Percentiles rank a stretch among this genome's conserved stretches.
These are phyloP conservation scores for Trichoderma orchidacearum DNA, from an alignment of 495 filamentous ascomycete genomes.

Conservation along the genomic window DNA sequence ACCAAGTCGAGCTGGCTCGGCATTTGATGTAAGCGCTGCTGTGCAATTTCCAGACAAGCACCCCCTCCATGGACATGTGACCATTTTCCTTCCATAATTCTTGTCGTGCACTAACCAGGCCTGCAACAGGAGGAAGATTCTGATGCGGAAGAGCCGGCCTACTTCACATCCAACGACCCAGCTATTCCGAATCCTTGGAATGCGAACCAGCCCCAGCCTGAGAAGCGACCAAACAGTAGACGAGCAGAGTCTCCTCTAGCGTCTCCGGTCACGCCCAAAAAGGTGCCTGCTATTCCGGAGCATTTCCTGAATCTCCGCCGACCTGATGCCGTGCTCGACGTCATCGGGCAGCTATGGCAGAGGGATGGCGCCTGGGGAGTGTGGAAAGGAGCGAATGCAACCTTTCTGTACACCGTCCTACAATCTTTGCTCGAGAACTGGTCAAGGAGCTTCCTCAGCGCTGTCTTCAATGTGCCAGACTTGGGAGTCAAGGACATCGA, in stretches of 20 bases:
- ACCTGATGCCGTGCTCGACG: slow-evolving; percentile 61
- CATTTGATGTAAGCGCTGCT: not conserved
- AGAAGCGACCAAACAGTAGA: slow-evolving; percentile 1
- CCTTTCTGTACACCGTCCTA: slow-evolving; percentile 77
- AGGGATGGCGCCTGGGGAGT: slow-evolving; percentile 82
- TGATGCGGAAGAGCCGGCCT: slow-evolving; percentile 66
- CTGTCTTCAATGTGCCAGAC: slow-evolving; percentile 72
- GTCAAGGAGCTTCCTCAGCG: slow-evolving; percentile 69
- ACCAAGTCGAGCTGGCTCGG: not conserved
- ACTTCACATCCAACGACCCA: slow-evolving; percentile 68
- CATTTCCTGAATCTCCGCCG: slow-evolving; percentile 55
- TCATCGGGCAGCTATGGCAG: slow-evolving; percentile 73
- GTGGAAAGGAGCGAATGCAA: slow-evolving; percentile 89
- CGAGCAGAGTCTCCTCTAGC: slow-evolving; percentile 17
- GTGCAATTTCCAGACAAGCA: slow-evolving; percentile 14
- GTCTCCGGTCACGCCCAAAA: slow-evolving; percentile 13
- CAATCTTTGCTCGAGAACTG: slow-evolving; percentile 76
- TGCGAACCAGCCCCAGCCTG: slow-evolving; percentile 16
- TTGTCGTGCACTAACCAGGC: slow-evolving; percentile 1
- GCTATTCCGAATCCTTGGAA: slow-evolving; percentile 40
- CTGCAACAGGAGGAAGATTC: slow-evolving; percentile 46
- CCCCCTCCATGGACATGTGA: too few species aligned
- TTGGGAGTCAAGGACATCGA: slow-evolving; percentile 45
- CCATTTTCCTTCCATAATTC: not conserved
- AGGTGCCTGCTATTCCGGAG: slow-evolving; percentile 20